Base-by-base conservation (phyloP, 148 eudicot species). In the Pouteria glomerata region DNA sequence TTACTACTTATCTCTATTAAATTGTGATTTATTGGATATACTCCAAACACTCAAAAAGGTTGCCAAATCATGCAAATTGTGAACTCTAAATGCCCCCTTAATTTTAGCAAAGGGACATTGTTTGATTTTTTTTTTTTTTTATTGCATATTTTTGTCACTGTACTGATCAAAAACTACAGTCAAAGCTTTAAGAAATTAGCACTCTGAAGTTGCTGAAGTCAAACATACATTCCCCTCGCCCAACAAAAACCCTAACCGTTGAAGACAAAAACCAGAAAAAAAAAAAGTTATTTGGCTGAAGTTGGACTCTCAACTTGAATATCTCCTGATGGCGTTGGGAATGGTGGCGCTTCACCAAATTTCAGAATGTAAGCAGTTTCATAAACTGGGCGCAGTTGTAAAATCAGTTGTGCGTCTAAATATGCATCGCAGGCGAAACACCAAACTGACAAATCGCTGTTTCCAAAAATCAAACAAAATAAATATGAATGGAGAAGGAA, bases 371-470 rank as follows among this genome's bases (percentile, higher is more conserved):
- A 91, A 12, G 98, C 93, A 65, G 90, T 91, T 82, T 90, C 95
- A 72, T 94, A 81, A 35, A 82, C 93, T 65, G 87, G 86, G 7
- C 84, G 87, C 41, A 94, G 77, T 33, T 73, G 82, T 24, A 26
- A 60, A 57, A 94, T 91, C 62, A 91, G 78, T 78, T 91, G 95
- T 61, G 95, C 98, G 70, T 94, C 98, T 62, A 94, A 77, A 78
- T 91, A 91, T 29, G 95, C 87, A 64, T 94, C 92, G 60, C 98
- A 94, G 14, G 79, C 74, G 87, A 85, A 94, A 74, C 98, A 94
- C 98, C 97, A 94, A 6, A 94, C 97, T 10, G 98, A 94, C 66
- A 94, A 82, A 85, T 94, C 98, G 69, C 98, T 94, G 86, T 66
- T 63, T 65, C 65, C 42, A 73, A 71, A 68, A 78, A 16, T 12